Evolutionary conservation across 805 yeast genomes (phyloP).

Genomic region (Candida xiaguanensis): DNA sequence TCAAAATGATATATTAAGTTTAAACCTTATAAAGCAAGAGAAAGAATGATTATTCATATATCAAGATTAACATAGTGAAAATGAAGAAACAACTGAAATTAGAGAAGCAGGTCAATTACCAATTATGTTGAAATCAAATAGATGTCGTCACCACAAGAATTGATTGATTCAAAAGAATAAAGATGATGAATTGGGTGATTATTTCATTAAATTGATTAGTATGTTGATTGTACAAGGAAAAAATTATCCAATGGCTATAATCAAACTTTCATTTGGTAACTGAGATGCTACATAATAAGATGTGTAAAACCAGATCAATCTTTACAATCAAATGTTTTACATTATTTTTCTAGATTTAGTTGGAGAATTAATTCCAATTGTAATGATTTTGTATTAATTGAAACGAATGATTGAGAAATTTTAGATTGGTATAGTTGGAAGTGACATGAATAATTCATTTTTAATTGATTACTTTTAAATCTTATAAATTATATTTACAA

Average conservation of each 20-base stretch:
- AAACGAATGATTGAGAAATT: slow-evolving; percentile 90
- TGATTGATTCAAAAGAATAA: slow-evolving; percentile 80
- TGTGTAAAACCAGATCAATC: slow-evolving; percentile 95
- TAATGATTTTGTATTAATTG: slow-evolving; percentile 88
- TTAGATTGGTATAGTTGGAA: slow-evolving; percentile 94
- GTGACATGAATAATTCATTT: slow-evolving; percentile 83
- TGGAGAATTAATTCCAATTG: slow-evolving; percentile 94
- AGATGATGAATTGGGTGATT: slow-evolving; percentile 96
- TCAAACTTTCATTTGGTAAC: slow-evolving; percentile 89
- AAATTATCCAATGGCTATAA: slow-evolving; percentile 96
- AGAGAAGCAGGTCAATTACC: slow-evolving; percentile 93
- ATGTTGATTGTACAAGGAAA: slow-evolving; percentile 98
- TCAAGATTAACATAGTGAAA: slow-evolving; percentile 82
- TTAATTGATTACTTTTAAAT: slow-evolving; percentile 93
- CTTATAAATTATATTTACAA: slow-evolving; percentile 71
- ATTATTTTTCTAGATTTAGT: slow-evolving; percentile 90
- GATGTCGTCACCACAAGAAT: slow-evolving; percentile 87
- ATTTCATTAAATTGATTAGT: slow-evolving; percentile 88
- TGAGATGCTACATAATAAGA: slow-evolving; percentile 93
- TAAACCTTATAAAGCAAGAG: slow-evolving; percentile 86
- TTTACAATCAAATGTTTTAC: slow-evolving; percentile 95
- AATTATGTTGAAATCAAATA: slow-evolving; percentile 82
- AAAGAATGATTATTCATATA: slow-evolving; percentile 78
- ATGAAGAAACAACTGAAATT: slow-evolving; percentile 77
- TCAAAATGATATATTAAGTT: slow-evolving; percentile 64